Evolutionary conservation across 768 basidiomycete species (phyloP).

Genomic region (Mycena olivaceomarginata): DNA sequence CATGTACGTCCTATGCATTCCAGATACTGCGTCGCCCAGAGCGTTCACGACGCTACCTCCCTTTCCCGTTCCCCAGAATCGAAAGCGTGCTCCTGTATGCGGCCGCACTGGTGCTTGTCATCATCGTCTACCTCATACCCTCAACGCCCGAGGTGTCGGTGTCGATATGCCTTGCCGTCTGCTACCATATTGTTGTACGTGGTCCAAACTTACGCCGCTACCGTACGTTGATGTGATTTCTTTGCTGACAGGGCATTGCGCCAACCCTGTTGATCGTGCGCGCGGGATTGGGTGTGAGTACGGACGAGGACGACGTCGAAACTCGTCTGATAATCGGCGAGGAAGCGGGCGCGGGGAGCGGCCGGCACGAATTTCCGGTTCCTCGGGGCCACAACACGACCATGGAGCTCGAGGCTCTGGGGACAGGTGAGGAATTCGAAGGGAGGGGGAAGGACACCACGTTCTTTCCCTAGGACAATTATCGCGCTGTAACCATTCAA

Average conservation of each 20-base stretch:
- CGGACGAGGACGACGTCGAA: constrained; percentile 10
- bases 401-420: background rate
- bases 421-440: background rate
- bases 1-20: background rate
- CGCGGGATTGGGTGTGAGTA: too few relatives aligned
- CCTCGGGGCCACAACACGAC: background rate
- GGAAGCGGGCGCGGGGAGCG: background rate
- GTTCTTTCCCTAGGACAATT: background rate
- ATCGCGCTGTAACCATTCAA: too few relatives aligned
- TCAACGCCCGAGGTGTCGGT: constrained; percentile 18
- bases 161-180: constrained; percentile 12
- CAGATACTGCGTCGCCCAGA: too few relatives aligned
- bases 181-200: constrained; percentile 27
- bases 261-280: constrained; percentile 29
- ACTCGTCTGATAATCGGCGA: constrained; percentile 6
- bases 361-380: background rate
- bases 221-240: too few relatives aligned
- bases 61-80: background rate
- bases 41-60: too few relatives aligned
- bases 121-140: background rate
- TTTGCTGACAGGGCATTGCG: constrained; percentile 8
- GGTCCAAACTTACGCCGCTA: background rate
- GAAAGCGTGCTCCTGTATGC: constrained; percentile 35
- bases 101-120: background rate
- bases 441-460: background rate